These are phyloP conservation scores for Bombardia bombarda DNA, from an alignment of 495 filamentous ascomycete genomes.

Conservation along the genomic window DNA sequence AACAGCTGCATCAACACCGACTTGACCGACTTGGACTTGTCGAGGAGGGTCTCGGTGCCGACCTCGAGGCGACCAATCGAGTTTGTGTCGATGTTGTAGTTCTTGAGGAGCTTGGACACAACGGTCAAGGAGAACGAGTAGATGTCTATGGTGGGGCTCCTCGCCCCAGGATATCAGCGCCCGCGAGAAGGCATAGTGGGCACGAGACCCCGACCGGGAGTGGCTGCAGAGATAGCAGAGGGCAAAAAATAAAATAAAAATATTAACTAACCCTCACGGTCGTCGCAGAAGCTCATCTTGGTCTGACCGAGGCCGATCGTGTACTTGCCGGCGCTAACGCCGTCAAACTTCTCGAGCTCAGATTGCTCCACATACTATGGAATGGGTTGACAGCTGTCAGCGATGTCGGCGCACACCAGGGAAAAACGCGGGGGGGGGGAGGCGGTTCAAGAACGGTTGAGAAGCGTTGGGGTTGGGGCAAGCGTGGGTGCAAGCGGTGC, in stretches of 20 bases:
- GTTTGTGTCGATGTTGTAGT: slow-evolving; percentile 87
- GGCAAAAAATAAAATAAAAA: neutral
- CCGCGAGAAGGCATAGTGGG: neutral
- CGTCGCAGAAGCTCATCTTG: slow-evolving; percentile 99
- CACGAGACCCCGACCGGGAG: slow-evolving; percentile 5
- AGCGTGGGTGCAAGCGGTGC: no score
- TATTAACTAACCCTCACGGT: slow-evolving; percentile 75
- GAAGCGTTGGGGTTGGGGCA: neutral
- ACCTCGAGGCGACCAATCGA: slow-evolving; percentile 92
- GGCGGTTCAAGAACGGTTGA: neutral
- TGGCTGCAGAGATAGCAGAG: neutral
- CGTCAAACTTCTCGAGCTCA: slow-evolving; percentile 97
- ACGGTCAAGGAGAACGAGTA: slow-evolving; percentile 93
- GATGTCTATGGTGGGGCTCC: slow-evolving; percentile 62
- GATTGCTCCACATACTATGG: slow-evolving; percentile 90
- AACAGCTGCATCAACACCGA: slow-evolving; percentile 99
- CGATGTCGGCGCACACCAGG: slow-evolving; percentile 13
- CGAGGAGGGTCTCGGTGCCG: slow-evolving; percentile 94
- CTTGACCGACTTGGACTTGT: slow-evolving; percentile 99
- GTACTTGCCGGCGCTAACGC: slow-evolving; percentile 89
- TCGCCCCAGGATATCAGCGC: slow-evolving; percentile 16
- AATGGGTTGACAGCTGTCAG: slow-evolving; percentile 15
- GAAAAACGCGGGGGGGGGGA: neutral
- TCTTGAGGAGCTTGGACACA: slow-evolving; percentile 78
- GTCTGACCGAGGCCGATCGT: slow-evolving; percentile 99